phyloP scores from a whole-genome alignment of 805 yeast genomes.

The Barnettozyma siamensis region DNA sequence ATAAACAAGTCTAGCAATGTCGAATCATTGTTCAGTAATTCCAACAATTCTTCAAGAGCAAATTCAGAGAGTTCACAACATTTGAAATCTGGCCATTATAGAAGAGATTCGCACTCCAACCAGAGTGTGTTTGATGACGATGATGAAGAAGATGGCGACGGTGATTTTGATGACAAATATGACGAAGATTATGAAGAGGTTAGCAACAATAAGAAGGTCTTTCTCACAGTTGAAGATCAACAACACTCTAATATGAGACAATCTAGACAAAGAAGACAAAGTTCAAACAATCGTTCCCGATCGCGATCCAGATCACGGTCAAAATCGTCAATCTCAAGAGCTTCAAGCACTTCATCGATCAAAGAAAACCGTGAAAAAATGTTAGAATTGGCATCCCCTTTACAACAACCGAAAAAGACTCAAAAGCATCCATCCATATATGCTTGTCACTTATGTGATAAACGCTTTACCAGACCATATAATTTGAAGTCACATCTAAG shows the following conservation, averaged over 20 bases:
- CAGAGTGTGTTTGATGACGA: constrained; percentile 9
- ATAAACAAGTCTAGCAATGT: constrained; percentile 36
- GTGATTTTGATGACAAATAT: not conserved
- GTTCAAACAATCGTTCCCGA: constrained; percentile 35
- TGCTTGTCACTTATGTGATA: constrained; percentile 80
- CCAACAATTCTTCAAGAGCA: constrained; percentile 30
- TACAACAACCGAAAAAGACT: constrained; percentile 44
- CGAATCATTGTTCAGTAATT: constrained; percentile 41
- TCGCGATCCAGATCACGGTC: constrained; percentile 27
- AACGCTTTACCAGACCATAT: constrained; percentile 86
- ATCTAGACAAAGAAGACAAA: constrained; percentile 30
- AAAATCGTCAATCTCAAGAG: constrained; percentile 8
- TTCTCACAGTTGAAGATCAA: constrained; percentile 8
- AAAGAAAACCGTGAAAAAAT: constrained; percentile 42
- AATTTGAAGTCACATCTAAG: constrained; percentile 86
- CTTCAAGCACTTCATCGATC: constrained; percentile 2
- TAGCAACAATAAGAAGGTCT: not conserved
- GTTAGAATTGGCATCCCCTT: constrained; percentile 59
- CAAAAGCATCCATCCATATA: constrained; percentile 71
- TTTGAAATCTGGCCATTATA: constrained; percentile 16
- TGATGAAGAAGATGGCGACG: not conserved
- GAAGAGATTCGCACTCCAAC: not conserved
- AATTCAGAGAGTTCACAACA: constrained; percentile 25
- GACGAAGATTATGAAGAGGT: not conserved
- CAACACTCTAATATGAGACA: constrained; percentile 18